A percentile compares a stretch with the other conserved stretches of the same genome.
phyloP scores from a whole-genome alignment of 331 rosid species.

The Rhamnella rubrinervis region DNA sequence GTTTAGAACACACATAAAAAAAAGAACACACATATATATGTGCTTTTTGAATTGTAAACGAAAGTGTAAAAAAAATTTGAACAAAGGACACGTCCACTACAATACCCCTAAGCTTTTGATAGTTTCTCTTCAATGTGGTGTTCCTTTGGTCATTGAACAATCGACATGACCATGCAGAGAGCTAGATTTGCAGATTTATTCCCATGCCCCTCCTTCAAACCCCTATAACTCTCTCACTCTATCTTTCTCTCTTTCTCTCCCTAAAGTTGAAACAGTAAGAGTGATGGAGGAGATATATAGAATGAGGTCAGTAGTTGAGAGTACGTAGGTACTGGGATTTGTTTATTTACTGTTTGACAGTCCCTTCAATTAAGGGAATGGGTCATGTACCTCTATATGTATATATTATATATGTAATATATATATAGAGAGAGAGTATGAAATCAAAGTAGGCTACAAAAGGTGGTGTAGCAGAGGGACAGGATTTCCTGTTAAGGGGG shows the following conservation, averaged over 20 bases:
- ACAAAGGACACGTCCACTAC: too few species aligned
- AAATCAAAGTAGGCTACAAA: conserved; percentile 34
- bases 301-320: conserved; percentile 9
- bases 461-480: conserved; percentile 36
- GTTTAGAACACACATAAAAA: too few species aligned
- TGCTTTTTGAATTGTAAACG: too few species aligned
- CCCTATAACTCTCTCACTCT: background rate
- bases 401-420: background rate
- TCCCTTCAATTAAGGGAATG: too few species aligned
- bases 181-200: background rate
- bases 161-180: conserved; percentile 8
- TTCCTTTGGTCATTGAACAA: background rate
- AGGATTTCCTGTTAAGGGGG: conserved; percentile 40
- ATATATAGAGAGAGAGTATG: conserved; percentile 1
- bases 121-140: too few species aligned
- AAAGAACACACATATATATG: too few species aligned
- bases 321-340: conserved; percentile 1
- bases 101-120: too few species aligned
- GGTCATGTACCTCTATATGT: background rate
- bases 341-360: conserved; percentile 36
- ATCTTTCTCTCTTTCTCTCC: background rate
- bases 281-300: too few species aligned
- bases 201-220: background rate
- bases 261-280: too few species aligned
- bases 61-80: too few species aligned